These are phyloP conservation scores for Ambrosiella xylebori DNA, from an alignment of 2,329 filamentous ascomycete genomes.

Conservation along the genomic window DNA sequence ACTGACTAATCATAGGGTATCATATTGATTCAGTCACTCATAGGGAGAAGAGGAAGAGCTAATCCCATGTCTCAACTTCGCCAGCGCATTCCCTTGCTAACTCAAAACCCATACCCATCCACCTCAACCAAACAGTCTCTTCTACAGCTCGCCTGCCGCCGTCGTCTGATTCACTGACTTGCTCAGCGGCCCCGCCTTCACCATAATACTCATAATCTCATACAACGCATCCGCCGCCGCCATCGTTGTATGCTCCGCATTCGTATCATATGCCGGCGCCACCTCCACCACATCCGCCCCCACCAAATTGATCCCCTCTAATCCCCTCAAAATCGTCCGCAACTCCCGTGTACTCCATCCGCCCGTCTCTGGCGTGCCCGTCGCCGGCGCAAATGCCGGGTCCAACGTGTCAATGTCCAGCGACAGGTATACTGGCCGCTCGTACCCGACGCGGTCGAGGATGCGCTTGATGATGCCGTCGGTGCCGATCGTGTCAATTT, in stretches of 20 bases:
- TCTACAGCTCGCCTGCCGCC: slow-evolving; percentile 5
- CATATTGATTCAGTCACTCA: too few species aligned
- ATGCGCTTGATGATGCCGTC: slow-evolving; percentile 68
- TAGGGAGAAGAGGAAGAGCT: too few species aligned
- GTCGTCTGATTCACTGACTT: slow-evolving; percentile 20
- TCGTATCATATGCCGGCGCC: slow-evolving; percentile 50
- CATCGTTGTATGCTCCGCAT: slow-evolving; percentile 58
- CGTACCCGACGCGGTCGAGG: slow-evolving; percentile 53
- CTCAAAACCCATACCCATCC: background rate
- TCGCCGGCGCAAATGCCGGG: slow-evolving; percentile 61
- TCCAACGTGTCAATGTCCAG: slow-evolving; percentile 77
- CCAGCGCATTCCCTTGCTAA: too few species aligned
- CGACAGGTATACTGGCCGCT: slow-evolving; percentile 60
- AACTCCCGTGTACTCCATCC: slow-evolving; percentile 61
- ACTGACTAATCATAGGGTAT: too few species aligned
- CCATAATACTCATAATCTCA: slow-evolving; percentile 69
- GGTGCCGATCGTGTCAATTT: slow-evolving; percentile 34
- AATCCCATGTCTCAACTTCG: too few species aligned
- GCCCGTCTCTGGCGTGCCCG: slow-evolving; percentile 59
- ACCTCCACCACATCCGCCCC: slow-evolving; percentile 60
- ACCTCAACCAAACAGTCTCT: background rate
- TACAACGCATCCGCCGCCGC: slow-evolving; percentile 53
- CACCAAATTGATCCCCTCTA: slow-evolving; percentile 52
- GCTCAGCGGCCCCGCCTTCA: slow-evolving; percentile 56
- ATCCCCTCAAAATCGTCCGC: slow-evolving; percentile 50